Percentiles rank a stretch among this genome's conserved stretches.
Evolutionary conservation across 2,329 filamentous ascomycete genomes (phyloP).

Genomic region (Cladosporium sp.): DNA sequence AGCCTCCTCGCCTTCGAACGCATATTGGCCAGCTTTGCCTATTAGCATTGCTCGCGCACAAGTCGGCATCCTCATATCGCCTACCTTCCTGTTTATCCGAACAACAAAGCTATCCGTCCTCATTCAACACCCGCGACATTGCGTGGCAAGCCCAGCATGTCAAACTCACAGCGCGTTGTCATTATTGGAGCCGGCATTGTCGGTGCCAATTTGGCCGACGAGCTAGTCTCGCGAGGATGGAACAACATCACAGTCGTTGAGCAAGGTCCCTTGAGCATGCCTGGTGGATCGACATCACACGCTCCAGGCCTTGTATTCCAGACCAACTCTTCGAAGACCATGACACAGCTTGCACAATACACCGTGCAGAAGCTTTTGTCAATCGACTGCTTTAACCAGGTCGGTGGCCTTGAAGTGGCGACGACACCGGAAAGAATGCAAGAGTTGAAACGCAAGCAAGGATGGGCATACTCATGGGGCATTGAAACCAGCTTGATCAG

Average conservation of each 20-base stretch:
- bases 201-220: constrained; percentile 59
- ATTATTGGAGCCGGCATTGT: constrained; percentile 63
- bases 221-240: constrained; percentile 60
- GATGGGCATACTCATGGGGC: constrained; percentile 58
- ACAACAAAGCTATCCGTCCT: too few relatives aligned
- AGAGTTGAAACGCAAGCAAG: constrained; percentile 59
- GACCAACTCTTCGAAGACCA: constrained; percentile 53
- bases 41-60: too few relatives aligned
- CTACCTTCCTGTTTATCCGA: too few relatives aligned
- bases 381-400: constrained; percentile 58
- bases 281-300: constrained; percentile 61
- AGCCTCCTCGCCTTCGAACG: too few relatives aligned
- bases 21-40: too few relatives aligned
- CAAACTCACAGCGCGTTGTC: constrained; percentile 37
- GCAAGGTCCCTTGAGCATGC: constrained; percentile 58
- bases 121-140: not conserved
- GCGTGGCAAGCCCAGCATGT: not conserved
- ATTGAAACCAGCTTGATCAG: constrained; percentile 51
- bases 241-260: constrained; percentile 60
- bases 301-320: constrained; percentile 62
- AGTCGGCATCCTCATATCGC: too few relatives aligned
- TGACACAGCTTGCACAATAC: constrained; percentile 57
- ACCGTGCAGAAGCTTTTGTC: constrained; percentile 57
- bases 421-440: constrained; percentile 55
- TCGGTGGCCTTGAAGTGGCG: constrained; percentile 59